These are phyloP conservation scores for Annona squamosa DNA, from an alignment of 164 flowering plant species.

Conservation along the genomic window DNA sequence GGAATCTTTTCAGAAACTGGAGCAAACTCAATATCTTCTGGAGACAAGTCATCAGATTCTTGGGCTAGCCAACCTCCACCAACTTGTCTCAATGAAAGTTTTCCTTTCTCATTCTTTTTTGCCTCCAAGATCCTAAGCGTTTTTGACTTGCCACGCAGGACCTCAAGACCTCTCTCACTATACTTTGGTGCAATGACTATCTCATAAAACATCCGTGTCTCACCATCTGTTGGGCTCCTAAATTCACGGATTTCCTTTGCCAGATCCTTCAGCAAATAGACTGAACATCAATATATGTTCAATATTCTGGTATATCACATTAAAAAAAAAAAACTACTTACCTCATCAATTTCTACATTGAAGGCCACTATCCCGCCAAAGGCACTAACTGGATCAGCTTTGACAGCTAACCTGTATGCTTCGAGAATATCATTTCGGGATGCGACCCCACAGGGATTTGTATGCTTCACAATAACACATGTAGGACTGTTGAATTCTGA, in stretches of 20 bases:
- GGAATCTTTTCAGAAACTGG: slow-evolving; percentile 56
- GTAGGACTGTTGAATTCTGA: slow-evolving; percentile 86
- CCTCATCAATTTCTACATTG: slow-evolving; percentile 96
- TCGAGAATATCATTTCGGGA: slow-evolving; percentile 80
- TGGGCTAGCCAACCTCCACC: slow-evolving; percentile 98
- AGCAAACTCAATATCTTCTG: slow-evolving; percentile 62
- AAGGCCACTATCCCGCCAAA: slow-evolving; percentile 99
- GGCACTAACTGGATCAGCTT: slow-evolving; percentile 97
- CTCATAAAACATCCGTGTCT: slow-evolving; percentile 98
- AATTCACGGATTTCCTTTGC: slow-evolving; percentile 91
- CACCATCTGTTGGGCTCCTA: slow-evolving; percentile 97
- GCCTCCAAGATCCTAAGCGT: slow-evolving; percentile 91
- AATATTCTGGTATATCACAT: background rate
- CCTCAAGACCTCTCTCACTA: slow-evolving; percentile 74
- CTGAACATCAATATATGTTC: background rate
- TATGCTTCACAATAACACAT: slow-evolving; percentile 94
- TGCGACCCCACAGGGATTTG: slow-evolving; percentile 99
- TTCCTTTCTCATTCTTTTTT: slow-evolving; percentile 62
- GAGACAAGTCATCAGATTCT: slow-evolving; percentile 83
- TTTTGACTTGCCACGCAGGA: slow-evolving; percentile 90
- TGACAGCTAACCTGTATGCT: slow-evolving; percentile 90
- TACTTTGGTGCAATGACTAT: slow-evolving; percentile 97
- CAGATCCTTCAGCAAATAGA: slow-evolving; percentile 38
- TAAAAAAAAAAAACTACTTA: slow-evolving; percentile 16
- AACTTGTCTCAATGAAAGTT: slow-evolving; percentile 89